A percentile compares a stretch with the other conserved stretches of the same genome.
phyloP scores from a whole-genome alignment of 2,329 filamentous ascomycete genomes.

The Botrytis medusae region DNA sequence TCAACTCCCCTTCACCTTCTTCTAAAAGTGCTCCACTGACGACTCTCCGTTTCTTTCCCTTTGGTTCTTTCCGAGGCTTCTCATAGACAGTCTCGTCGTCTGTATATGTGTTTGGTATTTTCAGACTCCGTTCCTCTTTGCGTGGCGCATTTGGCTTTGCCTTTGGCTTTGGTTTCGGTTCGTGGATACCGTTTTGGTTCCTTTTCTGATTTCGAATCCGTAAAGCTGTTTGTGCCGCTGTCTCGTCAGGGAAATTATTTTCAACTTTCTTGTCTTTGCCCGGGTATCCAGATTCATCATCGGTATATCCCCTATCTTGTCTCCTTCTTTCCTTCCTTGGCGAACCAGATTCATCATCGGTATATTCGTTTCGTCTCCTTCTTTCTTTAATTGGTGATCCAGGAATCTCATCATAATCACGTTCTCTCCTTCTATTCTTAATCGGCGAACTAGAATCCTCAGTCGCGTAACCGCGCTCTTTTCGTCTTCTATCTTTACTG shows the following conservation, averaged over 20 bases:
- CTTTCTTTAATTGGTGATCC: conserved; percentile 17
- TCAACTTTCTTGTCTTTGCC: background rate
- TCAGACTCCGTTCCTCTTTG: conserved; percentile 8
- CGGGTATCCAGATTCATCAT: conserved; percentile 17
- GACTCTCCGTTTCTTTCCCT: conserved; percentile 52
- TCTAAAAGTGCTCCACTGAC: conserved; percentile 70
- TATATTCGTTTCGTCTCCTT: conserved; percentile 4
- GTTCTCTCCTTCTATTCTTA: conserved; percentile 12
- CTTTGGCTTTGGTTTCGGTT: background rate
- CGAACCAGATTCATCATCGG: conserved; percentile 14
- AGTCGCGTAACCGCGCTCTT: conserved; percentile 9
- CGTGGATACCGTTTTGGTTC: conserved; percentile 7
- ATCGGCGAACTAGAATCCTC: conserved; percentile 3
- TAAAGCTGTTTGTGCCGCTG: conserved; percentile 12
- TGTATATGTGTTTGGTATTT: conserved; percentile 24
- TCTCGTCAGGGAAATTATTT: background rate
- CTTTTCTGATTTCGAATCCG: background rate
- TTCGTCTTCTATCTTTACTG: conserved; percentile 17
- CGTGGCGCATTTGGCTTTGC: conserved; percentile 9
- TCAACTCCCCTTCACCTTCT: conserved; percentile 58
- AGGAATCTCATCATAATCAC: conserved; percentile 13
- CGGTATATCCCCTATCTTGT: conserved; percentile 3
- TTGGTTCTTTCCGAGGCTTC: conserved; percentile 30
- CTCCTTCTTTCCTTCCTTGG: conserved; percentile 11
- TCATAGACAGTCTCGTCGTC: conserved; percentile 32